Conservation (phyloP, 805 yeast genomes). For the Saturnispora gosingensis region DNA sequence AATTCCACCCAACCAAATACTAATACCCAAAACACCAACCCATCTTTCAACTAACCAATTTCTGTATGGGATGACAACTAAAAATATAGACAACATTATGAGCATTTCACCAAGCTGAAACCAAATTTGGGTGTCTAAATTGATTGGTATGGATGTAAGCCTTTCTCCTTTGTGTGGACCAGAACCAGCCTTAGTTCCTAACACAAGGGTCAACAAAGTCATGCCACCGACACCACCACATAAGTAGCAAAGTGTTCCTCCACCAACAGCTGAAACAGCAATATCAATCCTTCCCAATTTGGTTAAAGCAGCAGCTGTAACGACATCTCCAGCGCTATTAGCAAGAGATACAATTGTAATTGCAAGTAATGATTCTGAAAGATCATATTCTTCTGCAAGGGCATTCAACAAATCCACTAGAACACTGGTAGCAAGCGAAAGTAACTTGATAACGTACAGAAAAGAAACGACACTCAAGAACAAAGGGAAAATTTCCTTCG, state of each 20-base stretch:
- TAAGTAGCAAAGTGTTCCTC: constrained; percentile 42
- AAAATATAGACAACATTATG: constrained; percentile 29
- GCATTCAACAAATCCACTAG: constrained; percentile 31
- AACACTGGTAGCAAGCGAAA: constrained; percentile 24
- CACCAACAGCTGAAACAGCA: constrained; percentile 45
- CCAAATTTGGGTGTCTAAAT: constrained; percentile 30
- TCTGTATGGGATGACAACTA: constrained; percentile 35
- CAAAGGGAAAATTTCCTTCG: constrained; percentile 14
- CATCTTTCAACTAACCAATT: constrained; percentile 36
- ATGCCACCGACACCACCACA: constrained; percentile 44
- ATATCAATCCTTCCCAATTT: constrained; percentile 30
- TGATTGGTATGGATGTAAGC: constrained; percentile 32
- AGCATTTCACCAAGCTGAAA: constrained; percentile 28
- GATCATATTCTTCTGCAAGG: constrained; percentile 34
- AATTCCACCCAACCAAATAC: constrained; percentile 26
- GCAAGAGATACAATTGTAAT: constrained; percentile 39
- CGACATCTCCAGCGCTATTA: constrained; percentile 43
- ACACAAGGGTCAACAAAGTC: constrained; percentile 26
- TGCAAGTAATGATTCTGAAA: constrained; percentile 42
- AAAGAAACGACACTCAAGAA: constrained; percentile 25
- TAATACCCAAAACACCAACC: constrained; percentile 30
- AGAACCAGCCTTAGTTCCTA: constrained; percentile 4
- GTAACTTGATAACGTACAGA: constrained; percentile 20
- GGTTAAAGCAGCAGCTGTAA: constrained; percentile 39
- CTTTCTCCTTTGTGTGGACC: constrained; percentile 1